Conservation (phyloP, 1,284 basidiomycete species). For the Waitea zeae region DNA sequence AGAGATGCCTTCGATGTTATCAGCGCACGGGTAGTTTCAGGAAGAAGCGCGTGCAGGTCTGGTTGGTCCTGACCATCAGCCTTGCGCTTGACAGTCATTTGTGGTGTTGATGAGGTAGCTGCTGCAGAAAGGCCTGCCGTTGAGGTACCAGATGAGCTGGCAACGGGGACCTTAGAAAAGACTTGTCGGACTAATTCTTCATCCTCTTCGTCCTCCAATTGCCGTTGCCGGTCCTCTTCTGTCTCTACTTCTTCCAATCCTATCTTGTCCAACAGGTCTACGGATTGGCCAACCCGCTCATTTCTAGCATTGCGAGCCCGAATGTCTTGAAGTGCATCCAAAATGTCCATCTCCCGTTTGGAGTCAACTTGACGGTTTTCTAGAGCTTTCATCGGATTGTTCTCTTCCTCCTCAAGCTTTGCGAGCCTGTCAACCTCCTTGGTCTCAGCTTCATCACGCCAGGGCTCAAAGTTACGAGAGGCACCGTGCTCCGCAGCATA, state of each 20-base stretch:
- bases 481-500: constrained; percentile 88
- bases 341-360: constrained; percentile 95
- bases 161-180: constrained; percentile 58
- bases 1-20: constrained; percentile 29
- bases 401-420: constrained; percentile 73
- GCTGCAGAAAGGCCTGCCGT: constrained; percentile 11
- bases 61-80: constrained; percentile 53
- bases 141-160: neutral
- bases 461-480: constrained; percentile 87
- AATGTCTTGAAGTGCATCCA: constrained; percentile 93
- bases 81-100: constrained; percentile 65
- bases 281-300: constrained; percentile 58
- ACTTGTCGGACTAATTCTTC: constrained; percentile 76
- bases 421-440: constrained; percentile 65
- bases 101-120: constrained; percentile 10
- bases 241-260: constrained; percentile 46
- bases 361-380: constrained; percentile 86
- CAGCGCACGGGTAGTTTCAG: constrained; percentile 54
- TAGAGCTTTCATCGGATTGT: constrained; percentile 93
- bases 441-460: constrained; percentile 61
- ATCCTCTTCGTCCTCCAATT: constrained; percentile 75
- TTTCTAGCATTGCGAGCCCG: constrained; percentile 84
- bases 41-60: constrained; percentile 51
- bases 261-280: constrained; percentile 40
- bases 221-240: constrained; percentile 50